Evolutionary conservation across 164 flowering plant species (phyloP).

Genomic region (Chimonanthus praecox): DNA sequence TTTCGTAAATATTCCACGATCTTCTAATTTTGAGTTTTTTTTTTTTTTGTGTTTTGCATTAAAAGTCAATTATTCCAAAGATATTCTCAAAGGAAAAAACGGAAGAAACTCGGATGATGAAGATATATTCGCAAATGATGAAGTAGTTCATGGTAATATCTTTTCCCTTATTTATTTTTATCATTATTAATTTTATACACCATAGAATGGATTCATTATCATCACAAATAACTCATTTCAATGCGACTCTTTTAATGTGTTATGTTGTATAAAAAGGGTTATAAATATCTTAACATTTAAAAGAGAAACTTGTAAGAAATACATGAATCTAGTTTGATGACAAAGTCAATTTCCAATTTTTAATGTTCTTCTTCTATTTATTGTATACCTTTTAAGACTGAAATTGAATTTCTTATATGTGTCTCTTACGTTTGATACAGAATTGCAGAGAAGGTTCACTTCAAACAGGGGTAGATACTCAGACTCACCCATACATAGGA

Average conservation of each 20-base stretch:
- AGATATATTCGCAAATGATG: slow-evolving; percentile 18
- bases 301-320: too few relatives aligned
- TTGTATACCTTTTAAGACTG: background rate
- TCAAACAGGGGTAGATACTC: slow-evolving; percentile 36
- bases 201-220: background rate
- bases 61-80: slow-evolving; percentile 58
- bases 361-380: background rate
- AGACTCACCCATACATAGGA: slow-evolving; percentile 39
- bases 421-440: slow-evolving; percentile 18
- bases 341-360: background rate
- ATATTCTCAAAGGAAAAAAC: slow-evolving; percentile 43
- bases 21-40: background rate
- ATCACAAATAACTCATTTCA: too few relatives aligned
- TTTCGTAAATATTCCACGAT: too few relatives aligned
- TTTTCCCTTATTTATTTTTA: too few relatives aligned
- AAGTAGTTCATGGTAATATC: slow-evolving; percentile 13
- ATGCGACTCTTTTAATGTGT: too few relatives aligned
- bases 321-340: background rate
- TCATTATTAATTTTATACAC: background rate
- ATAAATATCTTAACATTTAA: too few relatives aligned
- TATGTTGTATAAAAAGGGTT: too few relatives aligned
- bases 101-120: slow-evolving; percentile 33
- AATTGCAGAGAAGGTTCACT: slow-evolving; percentile 31
- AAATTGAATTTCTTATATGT: too few relatives aligned
- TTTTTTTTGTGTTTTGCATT: background rate